These are phyloP conservation scores for Luffa acutangula DNA, from an alignment of 306 rosid species.

Conservation along the genomic window DNA sequence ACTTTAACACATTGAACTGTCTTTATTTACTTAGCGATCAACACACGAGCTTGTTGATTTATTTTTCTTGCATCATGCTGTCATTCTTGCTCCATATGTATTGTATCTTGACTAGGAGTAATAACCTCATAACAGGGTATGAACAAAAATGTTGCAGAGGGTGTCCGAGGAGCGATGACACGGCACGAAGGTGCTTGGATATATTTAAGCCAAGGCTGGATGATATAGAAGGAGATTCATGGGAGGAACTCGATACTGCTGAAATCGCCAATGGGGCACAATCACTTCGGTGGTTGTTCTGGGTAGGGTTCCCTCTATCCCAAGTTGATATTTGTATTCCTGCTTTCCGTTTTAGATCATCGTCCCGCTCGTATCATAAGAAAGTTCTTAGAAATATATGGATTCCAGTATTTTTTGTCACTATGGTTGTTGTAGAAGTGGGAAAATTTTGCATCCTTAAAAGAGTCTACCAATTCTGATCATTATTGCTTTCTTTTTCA, in stretches of 20 bases:
- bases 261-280: slow-evolving; percentile 56
- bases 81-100: not conserved
- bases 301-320: slow-evolving; percentile 70
- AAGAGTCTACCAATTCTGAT: not conserved
- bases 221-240: slow-evolving; percentile 64
- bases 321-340: not conserved
- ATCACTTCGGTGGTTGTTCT: slow-evolving; percentile 80
- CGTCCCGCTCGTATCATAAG: not conserved
- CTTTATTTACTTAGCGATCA: not conserved
- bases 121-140: slow-evolving; percentile 52
- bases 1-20: not conserved
- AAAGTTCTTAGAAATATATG: not conserved
- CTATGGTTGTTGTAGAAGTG: not conserved
- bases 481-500: not conserved
- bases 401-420: not conserved
- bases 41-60: not conserved
- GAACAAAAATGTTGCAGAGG: slow-evolving; percentile 84
- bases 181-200: slow-evolving; percentile 67
- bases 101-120: slow-evolving; percentile 36
- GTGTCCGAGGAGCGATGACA: slow-evolving; percentile 61
- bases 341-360: not conserved
- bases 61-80: not conserved
- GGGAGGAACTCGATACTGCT: slow-evolving; percentile 80
- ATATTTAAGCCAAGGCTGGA: slow-evolving; percentile 71
- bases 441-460: not conserved